Conservation (phyloP, 768 basidiomycete species). For the Leucosporidium scottii region DNA sequence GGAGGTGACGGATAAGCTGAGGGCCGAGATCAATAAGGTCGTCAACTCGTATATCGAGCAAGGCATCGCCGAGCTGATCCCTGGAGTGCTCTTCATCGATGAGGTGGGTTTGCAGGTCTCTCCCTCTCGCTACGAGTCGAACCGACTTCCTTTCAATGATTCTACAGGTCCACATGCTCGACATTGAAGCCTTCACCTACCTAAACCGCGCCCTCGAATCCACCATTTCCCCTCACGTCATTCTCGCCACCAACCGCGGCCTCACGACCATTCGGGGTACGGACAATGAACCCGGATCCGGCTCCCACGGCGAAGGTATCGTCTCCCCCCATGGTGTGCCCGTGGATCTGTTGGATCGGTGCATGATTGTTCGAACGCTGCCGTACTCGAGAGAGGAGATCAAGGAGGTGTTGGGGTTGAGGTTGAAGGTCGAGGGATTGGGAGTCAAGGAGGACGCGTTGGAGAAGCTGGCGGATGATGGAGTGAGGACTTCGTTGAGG, state of each 20-base stretch:
- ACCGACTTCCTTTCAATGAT: background rate
- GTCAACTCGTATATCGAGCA: constrained; percentile 97
- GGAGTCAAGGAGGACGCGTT: constrained; percentile 53
- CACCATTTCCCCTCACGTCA: constrained; percentile 93
- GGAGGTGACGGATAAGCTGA: constrained; percentile 92
- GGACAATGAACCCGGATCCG: constrained; percentile 43
- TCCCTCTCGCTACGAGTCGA: background rate
- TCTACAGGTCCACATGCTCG: constrained; percentile 86
- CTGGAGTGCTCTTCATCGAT: constrained; percentile 96
- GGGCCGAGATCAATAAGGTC: constrained; percentile 92
- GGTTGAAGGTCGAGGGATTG: constrained; percentile 52
- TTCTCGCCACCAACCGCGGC: constrained; percentile 92
- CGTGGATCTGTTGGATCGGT: constrained; percentile 87
- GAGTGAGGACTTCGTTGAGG: constrained; percentile 35
- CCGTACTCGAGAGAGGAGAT: constrained; percentile 76
- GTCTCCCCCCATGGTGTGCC: constrained; percentile 89
- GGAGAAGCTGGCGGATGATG: constrained; percentile 67
- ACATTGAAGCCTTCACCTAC: constrained; percentile 99
- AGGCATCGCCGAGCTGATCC: constrained; percentile 94
- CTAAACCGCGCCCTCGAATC: constrained; percentile 92
- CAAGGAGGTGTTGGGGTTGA: constrained; percentile 72
- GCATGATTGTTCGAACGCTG: constrained; percentile 88
- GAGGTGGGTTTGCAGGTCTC: constrained; percentile 56
- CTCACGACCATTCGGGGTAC: constrained; percentile 88
- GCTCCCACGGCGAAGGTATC: constrained; percentile 54